A percentile compares a stretch with the other conserved stretches of the same genome.
phyloP scores from a whole-genome alignment of 2,329 filamentous ascomycete genomes.

The Exophiala alcalophila region DNA sequence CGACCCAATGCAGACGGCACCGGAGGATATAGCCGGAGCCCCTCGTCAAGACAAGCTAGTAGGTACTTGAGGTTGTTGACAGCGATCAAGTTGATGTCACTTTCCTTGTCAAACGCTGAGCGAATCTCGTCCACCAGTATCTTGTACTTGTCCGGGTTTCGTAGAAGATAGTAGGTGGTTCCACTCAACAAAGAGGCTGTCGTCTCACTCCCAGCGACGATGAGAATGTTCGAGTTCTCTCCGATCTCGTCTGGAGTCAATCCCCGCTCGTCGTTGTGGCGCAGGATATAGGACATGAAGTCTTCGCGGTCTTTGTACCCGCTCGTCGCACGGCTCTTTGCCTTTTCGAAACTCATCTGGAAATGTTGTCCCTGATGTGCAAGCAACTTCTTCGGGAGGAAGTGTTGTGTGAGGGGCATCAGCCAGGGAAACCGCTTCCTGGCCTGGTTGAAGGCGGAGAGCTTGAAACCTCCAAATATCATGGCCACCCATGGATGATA shows the following conservation, averaged over 20 bases:
- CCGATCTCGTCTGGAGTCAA: conserved; percentile 36
- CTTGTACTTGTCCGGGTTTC: conserved; percentile 33
- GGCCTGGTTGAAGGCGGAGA: background rate
- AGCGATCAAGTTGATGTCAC: conserved; percentile 41
- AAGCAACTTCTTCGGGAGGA: background rate
- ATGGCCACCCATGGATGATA: conserved; percentile 36
- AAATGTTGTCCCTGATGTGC: background rate
- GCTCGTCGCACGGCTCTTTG: conserved; percentile 1
- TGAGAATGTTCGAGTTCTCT: conserved; percentile 34
- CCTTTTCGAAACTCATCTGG: background rate
- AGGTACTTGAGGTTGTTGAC: conserved; percentile 39
- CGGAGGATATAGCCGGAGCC: conserved; percentile 44
- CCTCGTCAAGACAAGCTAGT: conserved; percentile 44
- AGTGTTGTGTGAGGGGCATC: background rate
- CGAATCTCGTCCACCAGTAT: conserved; percentile 43
- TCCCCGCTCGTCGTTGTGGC: conserved; percentile 11
- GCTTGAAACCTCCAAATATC: conserved; percentile 26
- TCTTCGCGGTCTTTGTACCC: conserved; percentile 6
- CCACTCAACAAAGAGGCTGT: conserved; percentile 46
- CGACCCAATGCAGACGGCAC: conserved; percentile 13
- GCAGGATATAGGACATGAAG: conserved; percentile 20
- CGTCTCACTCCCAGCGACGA: conserved; percentile 47
- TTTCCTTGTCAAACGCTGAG: conserved; percentile 35
- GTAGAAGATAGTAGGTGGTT: conserved; percentile 42
- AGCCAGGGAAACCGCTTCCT: background rate